These are phyloP conservation scores for Paramecium sonneborni DNA, from an alignment of 73 alveolate genomes.

Conservation along the genomic window DNA sequence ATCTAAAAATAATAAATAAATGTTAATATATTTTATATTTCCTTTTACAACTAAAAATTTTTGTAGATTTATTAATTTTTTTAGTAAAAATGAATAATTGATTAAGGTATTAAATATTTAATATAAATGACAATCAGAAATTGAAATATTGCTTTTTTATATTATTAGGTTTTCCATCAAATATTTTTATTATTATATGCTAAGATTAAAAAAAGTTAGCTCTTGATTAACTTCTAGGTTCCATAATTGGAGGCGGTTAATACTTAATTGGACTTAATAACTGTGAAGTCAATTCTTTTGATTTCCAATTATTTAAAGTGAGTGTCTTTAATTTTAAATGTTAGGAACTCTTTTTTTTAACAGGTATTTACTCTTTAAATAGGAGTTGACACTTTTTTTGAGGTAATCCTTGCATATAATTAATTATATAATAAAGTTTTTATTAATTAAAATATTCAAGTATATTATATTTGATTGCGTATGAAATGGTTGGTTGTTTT, in stretches of 20 bases:
- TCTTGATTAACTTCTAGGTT: background rate
- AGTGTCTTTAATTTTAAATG: background rate
- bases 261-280: background rate
- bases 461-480: background rate
- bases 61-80: too few species aligned
- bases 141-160: background rate
- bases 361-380: background rate
- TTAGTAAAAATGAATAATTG: background rate
- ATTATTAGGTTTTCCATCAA: background rate
- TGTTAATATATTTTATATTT: too few species aligned
- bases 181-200: background rate
- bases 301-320: background rate
- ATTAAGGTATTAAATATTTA: background rate
- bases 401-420: background rate
- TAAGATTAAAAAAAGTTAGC: background rate
- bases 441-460: background rate
- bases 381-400: background rate
- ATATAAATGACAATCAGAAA: background rate
- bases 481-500: background rate
- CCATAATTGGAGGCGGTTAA: background rate
- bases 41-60: too few species aligned
- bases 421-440: background rate
- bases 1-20: too few species aligned
- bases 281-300: background rate
- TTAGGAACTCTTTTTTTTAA: background rate